Conservation (phyloP, 352 stramenopile species). For the Aphanomyces stellatus region DNA sequence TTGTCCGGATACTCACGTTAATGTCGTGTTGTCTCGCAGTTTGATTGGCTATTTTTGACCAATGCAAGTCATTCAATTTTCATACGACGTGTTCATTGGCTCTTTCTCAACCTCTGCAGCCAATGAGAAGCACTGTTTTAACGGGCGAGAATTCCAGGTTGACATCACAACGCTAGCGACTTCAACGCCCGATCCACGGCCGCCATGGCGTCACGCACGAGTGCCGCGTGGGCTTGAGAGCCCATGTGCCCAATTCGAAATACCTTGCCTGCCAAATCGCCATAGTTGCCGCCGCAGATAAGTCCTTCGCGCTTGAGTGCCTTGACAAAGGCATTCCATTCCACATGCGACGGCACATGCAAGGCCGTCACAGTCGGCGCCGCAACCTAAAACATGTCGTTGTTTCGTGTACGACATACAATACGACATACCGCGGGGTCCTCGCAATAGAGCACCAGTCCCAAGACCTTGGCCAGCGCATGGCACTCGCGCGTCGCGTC, state of each 20-base stretch:
- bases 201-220: constrained; percentile 29
- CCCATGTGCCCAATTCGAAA: constrained; percentile 52
- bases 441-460: constrained; percentile 30
- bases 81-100: too few relatives aligned
- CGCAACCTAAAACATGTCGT: background rate
- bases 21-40: background rate
- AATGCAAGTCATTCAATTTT: too few relatives aligned
- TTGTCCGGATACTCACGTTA: background rate
- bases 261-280: constrained; percentile 33
- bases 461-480: constrained; percentile 26
- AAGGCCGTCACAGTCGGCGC: constrained; percentile 44
- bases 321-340: constrained; percentile 28
- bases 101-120: background rate
- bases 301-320: constrained; percentile 31
- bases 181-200: constrained; percentile 27
- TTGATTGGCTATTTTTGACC: too few relatives aligned
- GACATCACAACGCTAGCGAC: too few relatives aligned
- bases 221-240: constrained; percentile 31
- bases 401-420: background rate
- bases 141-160: too few relatives aligned
- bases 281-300: constrained; percentile 38
- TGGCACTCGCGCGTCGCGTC: constrained; percentile 33
- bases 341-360: constrained; percentile 27
- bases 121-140: background rate
- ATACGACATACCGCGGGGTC: constrained; percentile 21